Evolutionary conservation across 208 protist species (phyloP).

Genomic region (Leishmania tropica): DNA sequence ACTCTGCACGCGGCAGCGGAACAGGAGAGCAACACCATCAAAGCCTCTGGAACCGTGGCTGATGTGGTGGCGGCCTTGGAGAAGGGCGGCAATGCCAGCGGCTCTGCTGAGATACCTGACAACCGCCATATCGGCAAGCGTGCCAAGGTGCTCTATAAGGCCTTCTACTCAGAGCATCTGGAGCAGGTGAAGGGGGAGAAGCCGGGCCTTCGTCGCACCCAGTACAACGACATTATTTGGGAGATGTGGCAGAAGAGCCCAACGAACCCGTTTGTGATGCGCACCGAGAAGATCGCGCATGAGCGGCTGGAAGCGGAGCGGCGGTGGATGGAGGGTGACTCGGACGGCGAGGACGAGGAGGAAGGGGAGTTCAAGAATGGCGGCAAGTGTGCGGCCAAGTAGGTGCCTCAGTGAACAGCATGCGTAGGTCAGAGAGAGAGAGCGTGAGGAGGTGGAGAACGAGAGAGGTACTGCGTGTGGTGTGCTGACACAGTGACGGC

Average conservation of each 20-base stretch:
- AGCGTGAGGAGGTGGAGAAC: background rate
- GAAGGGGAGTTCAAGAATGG: slow-evolving; percentile 24
- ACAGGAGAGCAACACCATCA: slow-evolving; percentile 29
- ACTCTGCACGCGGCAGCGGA: slow-evolving; percentile 9
- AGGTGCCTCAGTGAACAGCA: background rate
- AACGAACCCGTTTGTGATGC: slow-evolving; percentile 86
- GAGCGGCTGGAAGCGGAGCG: slow-evolving; percentile 75
- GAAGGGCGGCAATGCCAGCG: slow-evolving; percentile 9
- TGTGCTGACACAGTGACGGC: background rate
- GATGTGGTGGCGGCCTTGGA: slow-evolving; percentile 56
- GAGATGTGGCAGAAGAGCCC: slow-evolving; percentile 88
- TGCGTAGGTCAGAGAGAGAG: background rate
- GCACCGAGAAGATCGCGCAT: slow-evolving; percentile 59
- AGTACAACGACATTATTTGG: slow-evolving; percentile 92
- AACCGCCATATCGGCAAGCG: slow-evolving; percentile 87
- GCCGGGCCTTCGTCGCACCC: slow-evolving; percentile 73
- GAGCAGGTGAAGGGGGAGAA: slow-evolving; percentile 71
- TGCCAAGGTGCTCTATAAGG: slow-evolving; percentile 77
- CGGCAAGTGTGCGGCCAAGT: slow-evolving; percentile 13
- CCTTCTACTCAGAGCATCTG: slow-evolving; percentile 80
- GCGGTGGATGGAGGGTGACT: slow-evolving; percentile 73
- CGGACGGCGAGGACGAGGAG: slow-evolving; percentile 46
- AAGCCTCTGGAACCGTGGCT: slow-evolving; percentile 44
- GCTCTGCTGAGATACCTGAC: slow-evolving; percentile 40
- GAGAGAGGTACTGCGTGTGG: background rate